These are phyloP conservation scores for Gossypioides kirkii DNA, from an alignment of 345 rosid genomes.

Conservation along the genomic window DNA sequence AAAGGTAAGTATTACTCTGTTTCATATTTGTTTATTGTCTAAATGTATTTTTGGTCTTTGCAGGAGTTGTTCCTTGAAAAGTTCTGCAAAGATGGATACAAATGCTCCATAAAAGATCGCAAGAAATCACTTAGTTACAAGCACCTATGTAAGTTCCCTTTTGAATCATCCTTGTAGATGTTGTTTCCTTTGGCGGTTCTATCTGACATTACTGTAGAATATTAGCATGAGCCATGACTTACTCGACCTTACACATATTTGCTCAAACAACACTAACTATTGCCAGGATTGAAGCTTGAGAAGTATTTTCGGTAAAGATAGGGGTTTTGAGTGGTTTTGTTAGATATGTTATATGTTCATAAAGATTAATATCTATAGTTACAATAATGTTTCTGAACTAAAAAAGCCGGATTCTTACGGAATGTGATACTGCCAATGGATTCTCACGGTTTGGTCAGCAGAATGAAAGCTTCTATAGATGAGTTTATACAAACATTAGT, in stretches of 20 bases:
- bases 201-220: not conserved
- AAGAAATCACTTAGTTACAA: slow-evolving; percentile 67
- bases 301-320: not conserved
- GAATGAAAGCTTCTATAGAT: not conserved
- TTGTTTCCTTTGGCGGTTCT: not conserved
- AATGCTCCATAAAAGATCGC: slow-evolving; percentile 37
- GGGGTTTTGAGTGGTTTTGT: not conserved
- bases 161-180: not conserved
- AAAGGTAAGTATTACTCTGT: not conserved
- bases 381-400: not conserved
- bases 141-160: slow-evolving; percentile 48
- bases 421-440: not conserved
- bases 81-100: slow-evolving; percentile 62
- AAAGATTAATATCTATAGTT: not conserved
- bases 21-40: not conserved
- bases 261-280: not conserved
- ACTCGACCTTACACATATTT: not conserved
- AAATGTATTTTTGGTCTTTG: slow-evolving; percentile 13
- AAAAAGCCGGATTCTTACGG: not conserved
- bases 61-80: slow-evolving; percentile 72
- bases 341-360: not conserved
- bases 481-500: not conserved
- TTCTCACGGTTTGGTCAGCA: not conserved
- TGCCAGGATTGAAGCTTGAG: not conserved
- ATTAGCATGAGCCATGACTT: not conserved